Evolutionary conservation across 2,329 filamentous ascomycete genomes (phyloP).

Genomic region (Sporothrix pseudoabietina): DNA sequence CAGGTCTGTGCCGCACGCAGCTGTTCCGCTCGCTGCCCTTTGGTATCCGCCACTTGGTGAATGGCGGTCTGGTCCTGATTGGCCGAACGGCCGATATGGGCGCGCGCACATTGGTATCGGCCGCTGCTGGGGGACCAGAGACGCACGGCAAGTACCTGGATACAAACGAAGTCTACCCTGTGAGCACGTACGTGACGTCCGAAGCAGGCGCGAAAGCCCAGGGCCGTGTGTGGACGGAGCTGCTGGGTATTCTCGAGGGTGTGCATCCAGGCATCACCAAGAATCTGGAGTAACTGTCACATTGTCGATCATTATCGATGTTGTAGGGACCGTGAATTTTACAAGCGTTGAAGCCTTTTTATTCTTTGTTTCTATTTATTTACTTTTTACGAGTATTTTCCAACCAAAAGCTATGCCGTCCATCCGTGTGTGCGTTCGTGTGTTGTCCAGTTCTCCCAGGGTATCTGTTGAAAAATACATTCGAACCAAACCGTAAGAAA

Average conservation of each 20-base stretch:
- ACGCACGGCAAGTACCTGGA: conserved; percentile 49
- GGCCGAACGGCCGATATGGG: conserved; percentile 46
- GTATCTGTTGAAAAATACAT: conserved; percentile 32
- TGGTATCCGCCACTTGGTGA: conserved; percentile 37
- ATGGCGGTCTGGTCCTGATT: conserved; percentile 35
- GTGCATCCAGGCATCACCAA: conserved; percentile 46
- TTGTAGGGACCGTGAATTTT: not conserved
- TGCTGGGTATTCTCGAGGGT: conserved; percentile 47
- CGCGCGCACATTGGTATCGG: conserved; percentile 45
- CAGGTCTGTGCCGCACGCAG: conserved; percentile 47
- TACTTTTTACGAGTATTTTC: not conserved
- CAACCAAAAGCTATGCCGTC: not conserved
- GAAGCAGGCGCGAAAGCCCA: conserved; percentile 44
- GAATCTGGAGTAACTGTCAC: conserved; percentile 35
- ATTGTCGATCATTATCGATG: not conserved
- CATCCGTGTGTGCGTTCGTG: not conserved
- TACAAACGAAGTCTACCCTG: conserved; percentile 39
- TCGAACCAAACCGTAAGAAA: not conserved
- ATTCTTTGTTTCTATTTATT: not conserved
- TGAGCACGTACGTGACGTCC: conserved; percentile 43
- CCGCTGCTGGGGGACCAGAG: conserved; percentile 44
- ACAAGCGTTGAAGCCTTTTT: conserved; percentile 19
- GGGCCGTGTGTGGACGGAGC: conserved; percentile 47
- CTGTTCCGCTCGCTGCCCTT: conserved; percentile 44
- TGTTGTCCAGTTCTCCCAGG: conserved; percentile 20